A percentile compares a stretch with the other conserved stretches of the same genome.
Conservation (phyloP, 1,139 yeast species). For the Geotrichum fermentans region DNA sequence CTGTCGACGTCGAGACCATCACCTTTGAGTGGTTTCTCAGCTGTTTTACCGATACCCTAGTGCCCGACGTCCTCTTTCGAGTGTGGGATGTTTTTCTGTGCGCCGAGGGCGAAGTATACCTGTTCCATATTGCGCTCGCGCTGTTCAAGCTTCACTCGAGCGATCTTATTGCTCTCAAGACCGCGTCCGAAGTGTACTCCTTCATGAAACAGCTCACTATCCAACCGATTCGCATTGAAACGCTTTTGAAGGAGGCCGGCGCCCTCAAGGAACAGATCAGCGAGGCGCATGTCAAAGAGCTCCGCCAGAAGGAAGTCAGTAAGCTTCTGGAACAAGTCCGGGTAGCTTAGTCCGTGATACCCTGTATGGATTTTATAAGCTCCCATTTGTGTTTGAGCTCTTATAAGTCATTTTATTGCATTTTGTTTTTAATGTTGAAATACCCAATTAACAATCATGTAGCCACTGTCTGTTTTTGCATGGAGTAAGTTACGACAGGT, state of each 20-base stretch:
- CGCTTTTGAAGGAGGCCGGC: slow-evolving; percentile 27
- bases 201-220: slow-evolving; percentile 43
- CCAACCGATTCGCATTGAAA: slow-evolving; percentile 32
- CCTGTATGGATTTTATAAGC: too few relatives aligned
- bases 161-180: slow-evolving; percentile 33
- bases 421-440: too few relatives aligned
- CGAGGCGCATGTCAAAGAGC: slow-evolving; percentile 21
- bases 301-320: slow-evolving; percentile 16
- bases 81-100: slow-evolving; percentile 50
- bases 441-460: too few relatives aligned
- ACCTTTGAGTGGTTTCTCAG: slow-evolving; percentile 59
- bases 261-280: slow-evolving; percentile 20
- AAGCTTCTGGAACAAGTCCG: slow-evolving; percentile 11
- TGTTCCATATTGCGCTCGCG: slow-evolving; percentile 41
- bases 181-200: slow-evolving; percentile 43
- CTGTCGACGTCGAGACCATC: slow-evolving; percentile 49
- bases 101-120: slow-evolving; percentile 40
- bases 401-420: too few relatives aligned
- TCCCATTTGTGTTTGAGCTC: too few relatives aligned
- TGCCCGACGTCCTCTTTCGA: slow-evolving; percentile 50
- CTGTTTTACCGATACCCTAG: slow-evolving; percentile 50
- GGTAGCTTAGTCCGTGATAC: neutral
- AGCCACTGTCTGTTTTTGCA: too few relatives aligned
- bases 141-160: slow-evolving; percentile 43
- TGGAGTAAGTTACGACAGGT: too few relatives aligned